phyloP scores from a whole-genome alignment of 192 early-diverging fungal genomes.

The Rhizophagus sp. region DNA sequence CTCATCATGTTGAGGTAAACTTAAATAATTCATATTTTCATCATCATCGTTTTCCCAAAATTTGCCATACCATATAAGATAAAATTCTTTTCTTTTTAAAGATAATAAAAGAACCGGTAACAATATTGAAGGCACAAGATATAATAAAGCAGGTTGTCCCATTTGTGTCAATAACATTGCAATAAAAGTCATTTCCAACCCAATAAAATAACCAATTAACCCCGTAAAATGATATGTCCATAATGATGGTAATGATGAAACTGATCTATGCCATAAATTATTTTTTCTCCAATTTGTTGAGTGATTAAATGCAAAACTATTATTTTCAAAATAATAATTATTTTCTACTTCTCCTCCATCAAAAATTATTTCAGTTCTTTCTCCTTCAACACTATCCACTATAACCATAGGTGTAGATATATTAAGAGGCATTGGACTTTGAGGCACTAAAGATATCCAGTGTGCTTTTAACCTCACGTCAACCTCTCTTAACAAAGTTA shows the following conservation, averaged over 20 bases:
- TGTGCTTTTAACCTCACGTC: constrained; percentile 40
- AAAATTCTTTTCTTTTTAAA: constrained; percentile 35
- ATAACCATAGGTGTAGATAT: background rate
- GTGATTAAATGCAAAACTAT: background rate
- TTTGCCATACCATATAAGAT: constrained; percentile 38
- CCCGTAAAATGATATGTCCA: constrained; percentile 44
- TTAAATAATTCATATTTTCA: background rate
- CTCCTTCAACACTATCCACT: background rate
- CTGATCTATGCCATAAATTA: background rate
- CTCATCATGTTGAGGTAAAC: background rate
- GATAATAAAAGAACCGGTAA: constrained; percentile 37
- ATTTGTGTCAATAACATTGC: constrained; percentile 44
- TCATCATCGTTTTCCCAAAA: background rate
- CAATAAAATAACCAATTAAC: constrained; percentile 37
- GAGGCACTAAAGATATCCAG: background rate
- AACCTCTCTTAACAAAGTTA: constrained; percentile 39
- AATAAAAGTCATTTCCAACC: constrained; percentile 43
- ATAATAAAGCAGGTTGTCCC: constrained; percentile 42
- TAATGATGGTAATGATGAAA: constrained; percentile 28
- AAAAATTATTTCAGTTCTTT: background rate
- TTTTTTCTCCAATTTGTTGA: background rate
- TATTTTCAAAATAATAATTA: background rate
- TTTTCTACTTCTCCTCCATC: background rate
- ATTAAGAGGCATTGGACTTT: background rate
- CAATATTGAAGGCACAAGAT: constrained; percentile 40